Evolutionary conservation across 2,329 filamentous ascomycete genomes (phyloP).

Genomic region (Aspergillus neotritici): DNA sequence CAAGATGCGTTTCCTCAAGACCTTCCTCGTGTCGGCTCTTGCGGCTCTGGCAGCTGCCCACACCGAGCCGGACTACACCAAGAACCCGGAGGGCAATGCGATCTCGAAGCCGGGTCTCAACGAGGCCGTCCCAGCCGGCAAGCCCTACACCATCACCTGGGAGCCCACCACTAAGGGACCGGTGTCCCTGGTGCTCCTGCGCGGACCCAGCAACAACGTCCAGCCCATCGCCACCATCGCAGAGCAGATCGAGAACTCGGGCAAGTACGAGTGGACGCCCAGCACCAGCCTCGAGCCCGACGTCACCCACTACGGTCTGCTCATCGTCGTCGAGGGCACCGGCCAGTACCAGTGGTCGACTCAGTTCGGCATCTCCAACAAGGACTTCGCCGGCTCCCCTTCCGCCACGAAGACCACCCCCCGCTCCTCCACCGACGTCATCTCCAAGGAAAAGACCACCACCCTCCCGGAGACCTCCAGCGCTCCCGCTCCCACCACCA

Average conservation of each 20-base stretch:
- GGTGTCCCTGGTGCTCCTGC: slow-evolving; percentile 56
- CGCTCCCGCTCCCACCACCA: not conserved
- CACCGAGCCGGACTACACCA: slow-evolving; percentile 32
- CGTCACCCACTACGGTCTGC: slow-evolving; percentile 53
- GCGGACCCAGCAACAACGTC: slow-evolving; percentile 53
- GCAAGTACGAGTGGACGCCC: slow-evolving; percentile 52
- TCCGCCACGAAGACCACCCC: slow-evolving; percentile 12
- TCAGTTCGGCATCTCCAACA: slow-evolving; percentile 54
- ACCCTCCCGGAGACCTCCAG: slow-evolving; percentile 1
- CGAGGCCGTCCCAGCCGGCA: slow-evolving; percentile 51
- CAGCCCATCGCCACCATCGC: slow-evolving; percentile 47
- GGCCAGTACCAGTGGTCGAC: slow-evolving; percentile 58
- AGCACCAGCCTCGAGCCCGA: slow-evolving; percentile 44
- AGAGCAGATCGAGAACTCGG: slow-evolving; percentile 52
- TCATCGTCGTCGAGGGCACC: slow-evolving; percentile 55
- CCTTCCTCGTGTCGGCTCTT: slow-evolving; percentile 34
- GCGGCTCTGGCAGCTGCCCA: slow-evolving; percentile 35
- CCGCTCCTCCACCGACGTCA: slow-evolving; percentile 6
- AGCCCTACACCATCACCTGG: slow-evolving; percentile 57
- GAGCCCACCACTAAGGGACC: slow-evolving; percentile 31
- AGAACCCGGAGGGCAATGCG: slow-evolving; percentile 47
- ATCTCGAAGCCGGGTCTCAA: slow-evolving; percentile 48
- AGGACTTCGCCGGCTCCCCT: slow-evolving; percentile 12
- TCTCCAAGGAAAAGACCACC: slow-evolving; percentile 10
- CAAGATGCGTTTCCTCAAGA: slow-evolving; percentile 38